Evolutionary conservation across 176 grass and related monocot species (phyloP).

Genomic region (Eremochloa ophiuroides): DNA sequence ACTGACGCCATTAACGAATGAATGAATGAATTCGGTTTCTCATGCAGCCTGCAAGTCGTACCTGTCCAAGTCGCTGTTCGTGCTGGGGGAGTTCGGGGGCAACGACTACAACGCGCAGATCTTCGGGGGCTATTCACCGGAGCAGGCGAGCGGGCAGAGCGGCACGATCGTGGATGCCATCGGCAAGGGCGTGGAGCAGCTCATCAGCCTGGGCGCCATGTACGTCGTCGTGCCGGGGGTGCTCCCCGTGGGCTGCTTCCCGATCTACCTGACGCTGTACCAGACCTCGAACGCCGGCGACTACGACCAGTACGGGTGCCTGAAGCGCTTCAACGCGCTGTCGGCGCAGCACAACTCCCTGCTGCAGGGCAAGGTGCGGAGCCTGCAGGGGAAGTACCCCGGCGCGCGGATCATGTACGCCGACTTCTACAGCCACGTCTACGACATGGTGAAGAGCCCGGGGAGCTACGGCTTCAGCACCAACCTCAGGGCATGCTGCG

Average conservation of each 20-base stretch:
- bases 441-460: constrained; percentile 65
- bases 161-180: constrained; percentile 52
- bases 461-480: constrained; percentile 58
- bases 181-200: constrained; percentile 64
- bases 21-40: not conserved
- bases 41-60: constrained; percentile 67
- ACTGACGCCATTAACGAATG: not conserved
- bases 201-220: constrained; percentile 54
- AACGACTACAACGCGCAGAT: constrained; percentile 94
- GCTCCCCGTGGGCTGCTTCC: constrained; percentile 80
- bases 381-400: constrained; percentile 67
- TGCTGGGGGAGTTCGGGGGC: constrained; percentile 80
- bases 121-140: constrained; percentile 60
- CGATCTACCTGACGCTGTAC: constrained; percentile 73
- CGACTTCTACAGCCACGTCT: constrained; percentile 75
- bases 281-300: constrained; percentile 55
- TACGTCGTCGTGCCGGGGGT: constrained; percentile 61
- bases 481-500: constrained; percentile 65
- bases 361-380: constrained; percentile 45
- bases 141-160: constrained; percentile 39
- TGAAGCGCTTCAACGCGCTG: constrained; percentile 68
- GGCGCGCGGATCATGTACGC: constrained; percentile 57
- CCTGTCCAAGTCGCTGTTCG: constrained; percentile 64
- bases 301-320: constrained; percentile 77
- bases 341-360: constrained; percentile 61